Evolutionary conservation across 805 yeast genomes (phyloP).

Genomic region (Wickerhamomyces kurtzmanii): DNA sequence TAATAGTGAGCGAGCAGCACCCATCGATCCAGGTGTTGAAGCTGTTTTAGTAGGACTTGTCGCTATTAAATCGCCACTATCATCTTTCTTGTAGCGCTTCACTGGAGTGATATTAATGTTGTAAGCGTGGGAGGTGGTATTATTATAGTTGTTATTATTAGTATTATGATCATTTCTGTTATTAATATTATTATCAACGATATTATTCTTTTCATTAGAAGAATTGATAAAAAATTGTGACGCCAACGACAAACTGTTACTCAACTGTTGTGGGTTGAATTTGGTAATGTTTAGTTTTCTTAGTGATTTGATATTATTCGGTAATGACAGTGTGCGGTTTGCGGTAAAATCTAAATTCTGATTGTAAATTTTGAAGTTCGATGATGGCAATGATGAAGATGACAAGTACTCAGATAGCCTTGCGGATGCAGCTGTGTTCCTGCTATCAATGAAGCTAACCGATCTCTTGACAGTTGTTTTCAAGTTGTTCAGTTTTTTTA

Average conservation of each 20-base stretch:
- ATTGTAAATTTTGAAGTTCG: too few species aligned
- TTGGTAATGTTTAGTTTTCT: too few species aligned
- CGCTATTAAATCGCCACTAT: conserved; percentile 14
- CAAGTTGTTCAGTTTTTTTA: neutral
- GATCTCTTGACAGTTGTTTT: neutral
- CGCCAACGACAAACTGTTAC: too few species aligned
- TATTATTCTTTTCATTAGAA: too few species aligned
- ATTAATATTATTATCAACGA: too few species aligned
- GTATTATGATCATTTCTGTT: too few species aligned
- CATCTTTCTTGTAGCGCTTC: conserved; percentile 13
- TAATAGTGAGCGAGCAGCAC: conserved; percentile 34
- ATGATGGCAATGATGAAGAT: neutral
- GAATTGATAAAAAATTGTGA: too few species aligned
- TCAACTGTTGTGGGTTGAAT: too few species aligned
- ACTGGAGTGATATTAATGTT: conserved; percentile 14
- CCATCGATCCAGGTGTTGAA: conserved; percentile 36
- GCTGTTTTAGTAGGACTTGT: conserved; percentile 28
- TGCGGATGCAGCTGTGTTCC: conserved; percentile 3
- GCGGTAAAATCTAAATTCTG: too few species aligned
- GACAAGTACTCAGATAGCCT: conserved; percentile 5
- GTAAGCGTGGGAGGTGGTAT: conserved; percentile 1
- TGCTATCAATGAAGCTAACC: too few species aligned
- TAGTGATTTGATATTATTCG: too few species aligned
- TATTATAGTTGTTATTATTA: conserved; percentile 2
- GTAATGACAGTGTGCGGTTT: too few species aligned